These are phyloP conservation scores for Calonectria pteridis DNA, from an alignment of 2,329 filamentous ascomycete species.

Conservation along the genomic window DNA sequence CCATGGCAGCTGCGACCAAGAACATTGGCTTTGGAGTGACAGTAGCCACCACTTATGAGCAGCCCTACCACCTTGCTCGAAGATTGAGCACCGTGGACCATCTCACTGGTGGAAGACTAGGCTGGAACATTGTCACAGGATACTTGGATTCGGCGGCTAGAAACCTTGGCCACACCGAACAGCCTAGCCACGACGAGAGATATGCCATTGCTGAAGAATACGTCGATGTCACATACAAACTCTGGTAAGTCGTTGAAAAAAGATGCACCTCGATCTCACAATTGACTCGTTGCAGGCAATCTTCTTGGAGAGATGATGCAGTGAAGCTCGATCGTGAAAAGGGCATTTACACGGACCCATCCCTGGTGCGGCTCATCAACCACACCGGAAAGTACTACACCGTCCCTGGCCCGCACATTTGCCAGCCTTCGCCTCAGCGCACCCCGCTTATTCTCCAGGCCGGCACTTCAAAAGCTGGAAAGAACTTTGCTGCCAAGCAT, in stretches of 20 bases:
- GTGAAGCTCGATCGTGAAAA: conserved; percentile 66
- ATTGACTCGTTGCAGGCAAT: conserved; percentile 42
- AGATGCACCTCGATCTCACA: neutral
- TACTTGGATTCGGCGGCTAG: conserved; percentile 76
- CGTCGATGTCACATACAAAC: conserved; percentile 69
- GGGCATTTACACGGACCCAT: conserved; percentile 58
- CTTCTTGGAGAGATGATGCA: conserved; percentile 72
- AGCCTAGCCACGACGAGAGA: conserved; percentile 62
- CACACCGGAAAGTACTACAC: conserved; percentile 71
- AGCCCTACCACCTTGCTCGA: conserved; percentile 75
- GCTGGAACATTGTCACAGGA: conserved; percentile 71
- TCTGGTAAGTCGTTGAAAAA: conserved; percentile 62
- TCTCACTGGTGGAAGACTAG: conserved; percentile 69
- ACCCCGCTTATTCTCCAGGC: conserved; percentile 75
- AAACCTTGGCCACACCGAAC: conserved; percentile 70
- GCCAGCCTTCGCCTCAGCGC: conserved; percentile 71
- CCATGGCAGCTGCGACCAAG: conserved; percentile 76
- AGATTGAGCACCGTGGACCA: conserved; percentile 77
- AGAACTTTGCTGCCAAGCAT: conserved; percentile 72
- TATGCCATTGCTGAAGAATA: conserved; percentile 73
- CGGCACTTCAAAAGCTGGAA: conserved; percentile 69
- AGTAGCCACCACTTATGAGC: conserved; percentile 76
- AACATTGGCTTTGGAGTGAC: conserved; percentile 79
- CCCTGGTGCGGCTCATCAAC: conserved; percentile 71
- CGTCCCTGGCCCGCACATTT: conserved; percentile 71